Evolutionary conservation across 345 rosid species (phyloP).

Genomic region (Acer campestre): DNA sequence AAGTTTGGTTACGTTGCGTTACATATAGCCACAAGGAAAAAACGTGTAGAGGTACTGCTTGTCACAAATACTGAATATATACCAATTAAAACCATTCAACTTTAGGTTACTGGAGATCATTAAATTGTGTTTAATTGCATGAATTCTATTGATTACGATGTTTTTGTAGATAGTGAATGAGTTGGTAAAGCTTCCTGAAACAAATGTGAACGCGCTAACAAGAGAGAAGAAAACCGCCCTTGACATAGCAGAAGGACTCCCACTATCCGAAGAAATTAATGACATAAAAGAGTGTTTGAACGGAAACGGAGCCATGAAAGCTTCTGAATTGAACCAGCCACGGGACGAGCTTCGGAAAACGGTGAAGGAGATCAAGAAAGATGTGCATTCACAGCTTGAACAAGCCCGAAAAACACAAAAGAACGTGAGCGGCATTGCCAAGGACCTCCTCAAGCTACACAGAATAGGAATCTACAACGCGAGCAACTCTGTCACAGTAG

Average conservation of each 20-base stretch:
- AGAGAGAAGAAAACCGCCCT: slow-evolving; percentile 79
- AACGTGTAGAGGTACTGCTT: slow-evolving; percentile 65
- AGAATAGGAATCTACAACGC: slow-evolving; percentile 85
- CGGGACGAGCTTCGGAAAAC: slow-evolving; percentile 78
- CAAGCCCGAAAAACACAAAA: slow-evolving; percentile 85
- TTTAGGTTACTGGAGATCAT: no score
- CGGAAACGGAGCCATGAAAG: slow-evolving; percentile 71
- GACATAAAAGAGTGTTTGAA: slow-evolving; percentile 64
- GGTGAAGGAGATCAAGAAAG: slow-evolving; percentile 76
- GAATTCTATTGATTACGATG: neutral
- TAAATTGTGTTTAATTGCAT: no score
- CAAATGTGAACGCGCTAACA: slow-evolving; percentile 76
- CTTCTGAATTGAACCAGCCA: slow-evolving; percentile 77
- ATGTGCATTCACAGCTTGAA: slow-evolving; percentile 83
- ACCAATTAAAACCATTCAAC: neutral
- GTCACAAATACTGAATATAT: no score
- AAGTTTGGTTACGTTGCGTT: slow-evolving; percentile 80
- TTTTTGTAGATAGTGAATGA: slow-evolving; percentile 71
- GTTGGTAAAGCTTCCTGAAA: slow-evolving; percentile 62
- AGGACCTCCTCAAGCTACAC: slow-evolving; percentile 79
- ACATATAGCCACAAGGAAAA: slow-evolving; percentile 88
- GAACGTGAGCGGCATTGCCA: slow-evolving; percentile 76
- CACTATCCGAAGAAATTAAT: slow-evolving; percentile 64
- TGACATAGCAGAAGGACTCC: slow-evolving; percentile 84
- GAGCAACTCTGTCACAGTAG: slow-evolving; percentile 83